Conservation (phyloP, 23 red algal genomes). For the Gracilaria domingensis region DNA sequence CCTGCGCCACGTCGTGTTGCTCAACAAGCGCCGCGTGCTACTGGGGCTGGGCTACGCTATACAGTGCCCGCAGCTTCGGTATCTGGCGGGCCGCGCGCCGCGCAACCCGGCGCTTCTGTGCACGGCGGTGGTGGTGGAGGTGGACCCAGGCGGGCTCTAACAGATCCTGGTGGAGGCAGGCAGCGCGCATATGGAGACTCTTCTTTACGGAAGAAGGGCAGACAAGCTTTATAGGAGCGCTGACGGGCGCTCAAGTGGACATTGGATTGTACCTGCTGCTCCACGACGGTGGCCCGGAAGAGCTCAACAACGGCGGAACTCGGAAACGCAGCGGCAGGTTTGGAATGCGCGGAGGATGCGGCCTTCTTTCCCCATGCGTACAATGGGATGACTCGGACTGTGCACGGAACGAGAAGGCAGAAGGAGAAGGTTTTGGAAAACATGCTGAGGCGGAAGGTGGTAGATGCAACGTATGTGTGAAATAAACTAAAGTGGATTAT, state of each 20-base stretch:
- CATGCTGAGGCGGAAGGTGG: slow-evolving; percentile 28
- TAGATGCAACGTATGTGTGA: too few relatives aligned
- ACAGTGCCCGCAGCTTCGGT: background rate
- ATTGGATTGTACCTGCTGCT: slow-evolving; percentile 78
- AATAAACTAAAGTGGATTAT: too few relatives aligned
- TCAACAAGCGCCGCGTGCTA: slow-evolving; percentile 62
- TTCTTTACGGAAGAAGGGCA: slow-evolving; percentile 52
- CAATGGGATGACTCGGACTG: slow-evolving; percentile 78
- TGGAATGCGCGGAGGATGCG: slow-evolving; percentile 92
- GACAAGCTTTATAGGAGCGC: slow-evolving; percentile 65
- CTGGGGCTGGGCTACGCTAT: slow-evolving; percentile 37
- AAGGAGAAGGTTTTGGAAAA: slow-evolving; percentile 56
- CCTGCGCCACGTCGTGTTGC: slow-evolving; percentile 13
- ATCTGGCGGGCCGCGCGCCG: slow-evolving; percentile 9
- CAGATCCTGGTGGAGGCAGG: slow-evolving; percentile 64
- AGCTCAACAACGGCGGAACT: slow-evolving; percentile 80
- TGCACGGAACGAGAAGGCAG: slow-evolving; percentile 70
- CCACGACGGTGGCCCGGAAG: slow-evolving; percentile 84
- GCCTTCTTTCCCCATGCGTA: slow-evolving; percentile 94
- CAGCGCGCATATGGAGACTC: slow-evolving; percentile 11
- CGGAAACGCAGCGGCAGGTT: slow-evolving; percentile 88
- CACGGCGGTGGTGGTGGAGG: background rate
- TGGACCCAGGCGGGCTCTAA: slow-evolving; percentile 61
- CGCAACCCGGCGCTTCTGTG: slow-evolving; percentile 18
- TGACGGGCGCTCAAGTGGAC: slow-evolving; percentile 75